phyloP scores from a whole-genome alignment of 768 basidiomycete species.

The Leccinellum luteum region DNA sequence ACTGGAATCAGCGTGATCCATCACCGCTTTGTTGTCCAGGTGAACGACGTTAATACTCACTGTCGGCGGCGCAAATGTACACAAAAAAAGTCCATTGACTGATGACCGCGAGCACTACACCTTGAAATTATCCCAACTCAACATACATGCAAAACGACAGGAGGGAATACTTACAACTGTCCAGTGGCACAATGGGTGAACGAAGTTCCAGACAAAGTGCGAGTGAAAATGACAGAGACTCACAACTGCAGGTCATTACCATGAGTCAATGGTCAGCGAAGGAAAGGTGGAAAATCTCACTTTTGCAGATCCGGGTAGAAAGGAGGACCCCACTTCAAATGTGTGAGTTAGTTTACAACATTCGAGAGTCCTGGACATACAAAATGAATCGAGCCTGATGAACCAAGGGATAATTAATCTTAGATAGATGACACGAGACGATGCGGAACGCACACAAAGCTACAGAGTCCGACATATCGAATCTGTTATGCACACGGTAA shows the following conservation, averaged over 20 bases:
- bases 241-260: neutral
- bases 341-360: neutral
- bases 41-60: neutral
- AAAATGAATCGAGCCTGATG: neutral
- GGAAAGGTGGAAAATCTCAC: neutral
- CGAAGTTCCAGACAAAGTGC: neutral
- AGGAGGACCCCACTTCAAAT: neutral
- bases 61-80: neutral
- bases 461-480: neutral
- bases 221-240: neutral
- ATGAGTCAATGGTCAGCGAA: neutral
- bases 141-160: neutral
- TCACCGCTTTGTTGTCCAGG: neutral
- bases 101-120: neutral
- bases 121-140: neutral
- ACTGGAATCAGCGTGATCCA: neutral
- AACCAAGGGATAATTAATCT: neutral
- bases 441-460: neutral
- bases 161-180: neutral
- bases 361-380: neutral
- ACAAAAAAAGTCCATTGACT: neutral
- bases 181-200: no score
- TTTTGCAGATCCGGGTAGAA: neutral
- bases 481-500: neutral
- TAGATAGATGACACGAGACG: neutral